phyloP scores from a whole-genome alignment of 805 yeast genomes.

The Cyberlindnera lachancei region DNA sequence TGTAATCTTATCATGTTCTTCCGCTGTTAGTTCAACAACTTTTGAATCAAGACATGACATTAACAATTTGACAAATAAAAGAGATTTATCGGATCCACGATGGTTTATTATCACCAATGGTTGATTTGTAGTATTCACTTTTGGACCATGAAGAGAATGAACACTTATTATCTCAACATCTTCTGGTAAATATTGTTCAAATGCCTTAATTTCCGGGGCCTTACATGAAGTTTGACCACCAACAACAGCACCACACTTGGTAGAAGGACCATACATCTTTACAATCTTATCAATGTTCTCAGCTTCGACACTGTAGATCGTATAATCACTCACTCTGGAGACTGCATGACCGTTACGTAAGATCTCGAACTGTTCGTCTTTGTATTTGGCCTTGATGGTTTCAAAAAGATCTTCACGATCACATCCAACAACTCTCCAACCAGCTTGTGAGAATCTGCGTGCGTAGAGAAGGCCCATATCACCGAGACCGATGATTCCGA shows the following conservation, averaged over 20 bases:
- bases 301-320: conserved; percentile 91
- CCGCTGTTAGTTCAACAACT: conserved; percentile 69
- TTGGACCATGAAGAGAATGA: conserved; percentile 94
- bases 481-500: conserved; percentile 94
- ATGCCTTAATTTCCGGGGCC: conserved; percentile 80
- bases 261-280: conserved; percentile 70
- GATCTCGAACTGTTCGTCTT: conserved; percentile 42
- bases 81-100: conserved; percentile 45
- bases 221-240: conserved; percentile 99
- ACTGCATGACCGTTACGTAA: conserved; percentile 78
- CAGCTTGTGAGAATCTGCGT: conserved; percentile 63
- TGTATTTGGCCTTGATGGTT: conserved; percentile 32
- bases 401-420: conserved; percentile 65
- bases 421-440: conserved; percentile 87
- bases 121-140: conserved; percentile 82
- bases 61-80: conserved; percentile 53
- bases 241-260: conserved; percentile 81
- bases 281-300: conserved; percentile 73
- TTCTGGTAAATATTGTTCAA: conserved; percentile 63
- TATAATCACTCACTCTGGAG: conserved; percentile 72
- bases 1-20: conserved; percentile 88
- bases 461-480: conserved; percentile 96
- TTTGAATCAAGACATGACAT: conserved; percentile 73
- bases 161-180: conserved; percentile 82
- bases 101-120: conserved; percentile 85